Base-by-base conservation (phyloP, 768 basidiomycete genomes). In the Boletus subcaerulescens region DNA sequence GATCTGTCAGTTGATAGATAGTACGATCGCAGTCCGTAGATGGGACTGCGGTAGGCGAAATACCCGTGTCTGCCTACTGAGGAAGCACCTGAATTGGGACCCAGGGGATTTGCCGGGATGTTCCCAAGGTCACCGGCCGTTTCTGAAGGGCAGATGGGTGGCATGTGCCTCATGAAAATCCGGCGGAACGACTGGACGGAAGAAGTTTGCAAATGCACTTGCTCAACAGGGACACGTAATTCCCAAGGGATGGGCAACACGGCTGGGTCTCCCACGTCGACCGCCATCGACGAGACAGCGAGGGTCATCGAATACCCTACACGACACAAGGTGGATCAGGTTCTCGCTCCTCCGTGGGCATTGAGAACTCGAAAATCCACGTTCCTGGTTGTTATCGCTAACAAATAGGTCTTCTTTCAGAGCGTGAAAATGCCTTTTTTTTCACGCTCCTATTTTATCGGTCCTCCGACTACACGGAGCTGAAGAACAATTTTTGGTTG, bases 91-190 rank as follows among this genome's bases (percentile, higher is more conserved):
- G 45, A 17, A 45, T 36, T 22, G 45, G 17, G 26, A 36, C 45
- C 13, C n/a, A 41, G 51, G 55, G 38, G 66, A 63, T 70, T 57
- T 63, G 52, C 67, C 56, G 44, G 56, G 51, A 45, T 47, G 61
- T 65, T 68, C 65, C 57, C 66, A 68, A 65, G 68, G 52, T 29
- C 29, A 29, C 29, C 36, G 52, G 47, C 39, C 57, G 55, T 45
- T 33, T 57, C 55, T 62, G 50, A 54, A 59, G 42, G 35, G 43
- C 39, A 53, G 40, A 14, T 1, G 6, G 33, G 13, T 35, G 8
- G 5, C 42, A 22, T 48, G 56, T 41, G 29, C 39, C 45, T 48
- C 56, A 56, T 59, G 66, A 54, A 70, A 56, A 61, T 66, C 64
- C 55, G 66, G 62, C 54, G 64, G 67, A 63, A 54, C 42, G 41